Percentiles rank a stretch among this genome's conserved stretches.
phyloP scores from a whole-genome alignment of 306 rosid genomes.

The Gastrolobium villosum region DNA sequence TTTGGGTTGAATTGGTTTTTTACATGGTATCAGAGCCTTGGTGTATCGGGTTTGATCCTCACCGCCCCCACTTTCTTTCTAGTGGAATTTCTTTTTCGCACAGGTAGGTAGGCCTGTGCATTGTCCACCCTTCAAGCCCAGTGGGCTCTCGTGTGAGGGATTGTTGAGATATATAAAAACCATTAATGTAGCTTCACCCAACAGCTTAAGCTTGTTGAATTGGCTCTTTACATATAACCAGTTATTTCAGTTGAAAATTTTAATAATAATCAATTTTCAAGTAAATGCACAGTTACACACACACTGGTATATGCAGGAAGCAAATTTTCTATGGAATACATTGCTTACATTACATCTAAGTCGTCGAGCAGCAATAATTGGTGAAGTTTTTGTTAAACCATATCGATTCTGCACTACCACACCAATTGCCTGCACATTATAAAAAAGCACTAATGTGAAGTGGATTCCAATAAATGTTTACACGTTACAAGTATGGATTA shows the following conservation, averaged over 20 bases:
- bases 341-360: conserved; percentile 80
- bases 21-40: too few relatives aligned
- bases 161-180: too few relatives aligned
- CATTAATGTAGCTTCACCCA: too few relatives aligned
- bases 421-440: conserved; percentile 80
- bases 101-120: too few relatives aligned
- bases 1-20: too few relatives aligned
- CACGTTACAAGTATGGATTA: conserved; percentile 15
- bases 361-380: conserved; percentile 82
- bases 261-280: conserved; percentile 18
- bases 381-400: conserved; percentile 94
- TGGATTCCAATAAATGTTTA: neutral
- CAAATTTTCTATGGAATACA: neutral
- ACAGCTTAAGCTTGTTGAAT: too few relatives aligned
- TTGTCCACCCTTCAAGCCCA: too few relatives aligned
- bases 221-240: too few relatives aligned
- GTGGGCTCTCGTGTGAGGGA: too few relatives aligned
- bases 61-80: too few relatives aligned
- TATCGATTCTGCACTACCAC: conserved; percentile 90
- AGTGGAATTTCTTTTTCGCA: too few relatives aligned
- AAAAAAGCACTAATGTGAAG: conserved; percentile 16
- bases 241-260: conserved; percentile 20
- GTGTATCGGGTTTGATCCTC: too few relatives aligned
- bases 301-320: conserved; percentile 2
- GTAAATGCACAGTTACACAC: conserved; percentile 2